A percentile compares a stretch with the other conserved stretches of the same genome.
Evolutionary conservation across 192 early-diverging fungal genomes (phyloP).

Genomic region (Haplosporangium gracile): DNA sequence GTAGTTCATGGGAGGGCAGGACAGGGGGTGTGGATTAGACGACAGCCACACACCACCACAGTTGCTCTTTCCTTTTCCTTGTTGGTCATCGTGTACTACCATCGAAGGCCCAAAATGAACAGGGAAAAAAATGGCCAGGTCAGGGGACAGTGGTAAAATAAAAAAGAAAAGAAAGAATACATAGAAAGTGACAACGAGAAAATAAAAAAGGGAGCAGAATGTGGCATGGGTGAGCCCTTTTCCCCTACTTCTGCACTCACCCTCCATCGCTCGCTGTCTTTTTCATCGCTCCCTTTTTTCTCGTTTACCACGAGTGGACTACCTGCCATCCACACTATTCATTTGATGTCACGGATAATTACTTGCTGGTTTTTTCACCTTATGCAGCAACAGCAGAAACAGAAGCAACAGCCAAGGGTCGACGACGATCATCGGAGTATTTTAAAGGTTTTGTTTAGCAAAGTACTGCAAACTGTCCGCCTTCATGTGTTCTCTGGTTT

Average conservation of each 20-base stretch:
- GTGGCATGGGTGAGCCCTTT: not conserved
- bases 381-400: not conserved
- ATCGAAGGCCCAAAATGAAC: not conserved
- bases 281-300: not conserved
- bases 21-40: not conserved
- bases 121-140: not conserved
- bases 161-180: not conserved
- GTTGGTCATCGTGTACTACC: constrained; percentile 8
- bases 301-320: not conserved
- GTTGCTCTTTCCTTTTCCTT: not conserved
- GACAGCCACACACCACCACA: not conserved
- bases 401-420: too few relatives aligned
- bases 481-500: not conserved
- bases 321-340: not conserved
- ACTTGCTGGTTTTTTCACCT: not conserved
- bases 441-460: not conserved
- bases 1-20: not conserved
- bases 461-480: not conserved
- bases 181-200: not conserved
- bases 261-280: not conserved
- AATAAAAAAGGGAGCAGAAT: not conserved
- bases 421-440: not conserved
- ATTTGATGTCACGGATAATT: not conserved
- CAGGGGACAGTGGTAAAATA: too few relatives aligned
- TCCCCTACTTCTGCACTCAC: not conserved